A percentile compares a stretch with the other conserved stretches of the same genome.
Conservation (phyloP, 2,329 filamentous ascomycete species). For the Diaporthe vaccinii region DNA sequence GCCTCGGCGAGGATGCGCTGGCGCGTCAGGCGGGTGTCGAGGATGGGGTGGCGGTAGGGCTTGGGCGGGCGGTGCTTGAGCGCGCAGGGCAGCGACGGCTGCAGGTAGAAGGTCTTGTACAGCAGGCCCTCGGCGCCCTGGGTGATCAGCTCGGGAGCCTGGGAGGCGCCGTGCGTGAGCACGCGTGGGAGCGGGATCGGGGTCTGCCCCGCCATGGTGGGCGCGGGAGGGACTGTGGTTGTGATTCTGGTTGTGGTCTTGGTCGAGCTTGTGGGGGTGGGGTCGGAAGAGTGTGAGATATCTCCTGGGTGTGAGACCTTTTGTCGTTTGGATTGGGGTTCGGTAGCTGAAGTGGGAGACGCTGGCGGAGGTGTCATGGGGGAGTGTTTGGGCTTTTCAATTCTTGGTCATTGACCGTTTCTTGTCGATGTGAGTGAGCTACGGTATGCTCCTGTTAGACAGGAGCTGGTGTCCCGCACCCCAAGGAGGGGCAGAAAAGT, state of each 20-base stretch:
- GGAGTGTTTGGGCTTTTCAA: background rate
- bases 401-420: background rate
- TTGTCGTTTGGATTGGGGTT: background rate
- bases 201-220: conserved; percentile 41
- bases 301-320: conserved; percentile 1
- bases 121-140: conserved; percentile 97
- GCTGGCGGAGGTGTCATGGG: background rate
- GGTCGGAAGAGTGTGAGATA: background rate
- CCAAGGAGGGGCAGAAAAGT: conserved; percentile 29
- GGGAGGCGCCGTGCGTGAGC: conserved; percentile 72
- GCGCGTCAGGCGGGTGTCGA: conserved; percentile 88
- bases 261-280: conserved; percentile 13
- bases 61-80: conserved; percentile 94
- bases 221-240: background rate
- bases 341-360: background rate
- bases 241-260: background rate
- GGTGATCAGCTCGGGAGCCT: conserved; percentile 78
- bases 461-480: background rate
- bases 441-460: background rate
- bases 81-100: conserved; percentile 76
- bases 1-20: conserved; percentile 92
- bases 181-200: conserved; percentile 71
- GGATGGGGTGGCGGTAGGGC: conserved; percentile 89
- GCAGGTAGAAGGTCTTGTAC: conserved; percentile 87
- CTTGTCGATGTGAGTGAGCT: background rate